Conservation (phyloP, 345 rosid species). For the Triadica sebifera region DNA sequence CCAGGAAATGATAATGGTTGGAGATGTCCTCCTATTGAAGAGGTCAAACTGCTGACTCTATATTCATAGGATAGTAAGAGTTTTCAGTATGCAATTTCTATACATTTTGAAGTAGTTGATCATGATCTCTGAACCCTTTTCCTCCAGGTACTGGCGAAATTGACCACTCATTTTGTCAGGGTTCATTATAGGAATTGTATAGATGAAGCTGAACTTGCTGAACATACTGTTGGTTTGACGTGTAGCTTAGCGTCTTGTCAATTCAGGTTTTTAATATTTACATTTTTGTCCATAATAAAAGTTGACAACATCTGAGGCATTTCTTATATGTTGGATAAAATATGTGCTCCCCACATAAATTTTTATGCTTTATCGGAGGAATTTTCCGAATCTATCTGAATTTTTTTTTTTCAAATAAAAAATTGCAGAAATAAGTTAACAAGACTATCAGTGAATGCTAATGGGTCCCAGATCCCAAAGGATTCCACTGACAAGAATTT, state of each 20-base stretch:
- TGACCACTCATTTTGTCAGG: conserved; percentile 61
- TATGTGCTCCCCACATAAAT: not conserved
- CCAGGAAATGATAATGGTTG: conserved; percentile 46
- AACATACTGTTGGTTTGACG: conserved; percentile 80
- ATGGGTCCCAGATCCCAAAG: conserved; percentile 63
- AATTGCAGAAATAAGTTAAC: conserved; percentile 72
- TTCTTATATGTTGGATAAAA: not conserved
- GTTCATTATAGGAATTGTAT: conserved; percentile 82
- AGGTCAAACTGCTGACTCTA: conserved; percentile 46
- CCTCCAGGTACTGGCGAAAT: conserved; percentile 62
- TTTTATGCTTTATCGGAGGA: conserved; percentile 3
- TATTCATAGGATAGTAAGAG: conserved; percentile 3
- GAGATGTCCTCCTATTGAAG: conserved; percentile 83
- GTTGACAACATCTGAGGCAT: not conserved
- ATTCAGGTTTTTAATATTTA: conserved; percentile 47
- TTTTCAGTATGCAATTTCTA: not conserved
- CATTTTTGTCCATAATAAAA: not conserved
- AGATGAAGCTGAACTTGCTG: conserved; percentile 95
- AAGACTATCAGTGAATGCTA: conserved; percentile 65
- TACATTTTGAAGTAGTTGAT: not conserved
- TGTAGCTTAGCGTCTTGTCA: conserved; percentile 84
- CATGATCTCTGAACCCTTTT: conserved; percentile 12
- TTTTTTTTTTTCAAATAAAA: conserved; percentile 4
- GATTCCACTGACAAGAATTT: conserved; percentile 54
- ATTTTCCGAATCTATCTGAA: conserved; percentile 6